Percentiles rank a stretch among this genome's conserved stretches.
phyloP scores from a whole-genome alignment of 2,329 filamentous ascomycete species.

The Alternaria longipes region DNA sequence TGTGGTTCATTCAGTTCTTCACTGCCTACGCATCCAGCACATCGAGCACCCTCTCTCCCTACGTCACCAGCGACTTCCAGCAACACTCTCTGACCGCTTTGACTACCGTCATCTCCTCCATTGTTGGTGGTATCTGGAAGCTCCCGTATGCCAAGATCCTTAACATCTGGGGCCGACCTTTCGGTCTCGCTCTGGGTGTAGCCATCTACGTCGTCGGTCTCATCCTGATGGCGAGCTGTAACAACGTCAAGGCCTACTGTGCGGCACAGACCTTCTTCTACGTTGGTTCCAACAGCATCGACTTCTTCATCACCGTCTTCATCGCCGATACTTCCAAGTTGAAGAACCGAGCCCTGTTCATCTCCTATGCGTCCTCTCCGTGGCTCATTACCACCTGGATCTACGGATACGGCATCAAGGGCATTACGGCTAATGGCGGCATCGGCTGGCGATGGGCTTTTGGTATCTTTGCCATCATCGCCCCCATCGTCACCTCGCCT shows the following conservation, averaged over 20 bases:
- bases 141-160: conserved; percentile 56
- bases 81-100: conserved; percentile 51
- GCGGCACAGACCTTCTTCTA: conserved; percentile 74
- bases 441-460: conserved; percentile 73
- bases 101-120: conserved; percentile 49
- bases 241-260: conserved; percentile 68
- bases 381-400: conserved; percentile 47
- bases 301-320: conserved; percentile 71
- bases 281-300: conserved; percentile 68
- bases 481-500: conserved; percentile 68
- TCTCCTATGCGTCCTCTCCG: conserved; percentile 57
- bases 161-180: conserved; percentile 55
- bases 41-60: conserved; percentile 52
- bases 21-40: conserved; percentile 58
- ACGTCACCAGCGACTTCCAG: conserved; percentile 53
- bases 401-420: conserved; percentile 37
- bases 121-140: conserved; percentile 53
- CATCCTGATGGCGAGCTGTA: conserved; percentile 74
- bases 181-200: conserved; percentile 50
- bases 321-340: conserved; percentile 74
- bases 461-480: conserved; percentile 71
- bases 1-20: conserved; percentile 57
- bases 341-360: conserved; percentile 68
- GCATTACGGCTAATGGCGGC: conserved; percentile 57
- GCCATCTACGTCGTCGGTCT: conserved; percentile 51